Evolutionary conservation across 768 basidiomycete species (phyloP).

Genomic region (Scleroderma bovista): DNA sequence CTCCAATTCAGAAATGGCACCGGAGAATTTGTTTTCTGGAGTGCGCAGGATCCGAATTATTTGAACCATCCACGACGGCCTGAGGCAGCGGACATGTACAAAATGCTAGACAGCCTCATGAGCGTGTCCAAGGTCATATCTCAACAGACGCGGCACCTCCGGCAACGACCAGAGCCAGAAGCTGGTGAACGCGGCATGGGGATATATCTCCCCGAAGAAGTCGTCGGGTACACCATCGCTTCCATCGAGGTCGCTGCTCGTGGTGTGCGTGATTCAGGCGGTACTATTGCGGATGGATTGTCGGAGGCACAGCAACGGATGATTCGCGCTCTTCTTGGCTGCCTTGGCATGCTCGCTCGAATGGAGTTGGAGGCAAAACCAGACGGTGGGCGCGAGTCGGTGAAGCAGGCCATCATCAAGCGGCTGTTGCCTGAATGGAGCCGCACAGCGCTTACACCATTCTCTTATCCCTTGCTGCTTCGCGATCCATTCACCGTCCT

Average conservation of each 20-base stretch:
- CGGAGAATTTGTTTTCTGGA: slow-evolving; percentile 88
- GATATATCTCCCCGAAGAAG: slow-evolving; percentile 87
- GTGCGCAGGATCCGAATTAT: slow-evolving; percentile 74
- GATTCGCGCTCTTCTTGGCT: slow-evolving; percentile 70
- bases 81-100: slow-evolving; percentile 55
- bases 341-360: slow-evolving; percentile 58
- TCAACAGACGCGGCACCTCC: slow-evolving; percentile 77
- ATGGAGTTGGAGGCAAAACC: slow-evolving; percentile 64
- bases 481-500: slow-evolving; percentile 89
- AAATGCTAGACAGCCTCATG: slow-evolving; percentile 88
- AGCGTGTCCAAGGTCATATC: slow-evolving; percentile 73
- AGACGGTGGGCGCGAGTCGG: slow-evolving; percentile 71
- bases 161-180: slow-evolving; percentile 72
- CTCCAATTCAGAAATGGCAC: slow-evolving; percentile 76
- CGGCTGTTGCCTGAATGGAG: slow-evolving; percentile 90
- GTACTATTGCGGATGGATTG: slow-evolving; percentile 53
- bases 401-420: slow-evolving; percentile 84
- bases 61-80: slow-evolving; percentile 45
- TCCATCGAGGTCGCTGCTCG: slow-evolving; percentile 77
- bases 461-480: slow-evolving; percentile 79
- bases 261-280: slow-evolving; percentile 46
- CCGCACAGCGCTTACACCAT: slow-evolving; percentile 73
- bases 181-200: slow-evolving; percentile 72
- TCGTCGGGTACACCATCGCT: slow-evolving; percentile 84
- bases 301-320: slow-evolving; percentile 74